A percentile compares a stretch with the other conserved stretches of the same genome.
These are phyloP conservation scores for Rhynchosporium agropyri DNA, from an alignment of 2,329 filamentous ascomycete species.

Conservation along the genomic window DNA sequence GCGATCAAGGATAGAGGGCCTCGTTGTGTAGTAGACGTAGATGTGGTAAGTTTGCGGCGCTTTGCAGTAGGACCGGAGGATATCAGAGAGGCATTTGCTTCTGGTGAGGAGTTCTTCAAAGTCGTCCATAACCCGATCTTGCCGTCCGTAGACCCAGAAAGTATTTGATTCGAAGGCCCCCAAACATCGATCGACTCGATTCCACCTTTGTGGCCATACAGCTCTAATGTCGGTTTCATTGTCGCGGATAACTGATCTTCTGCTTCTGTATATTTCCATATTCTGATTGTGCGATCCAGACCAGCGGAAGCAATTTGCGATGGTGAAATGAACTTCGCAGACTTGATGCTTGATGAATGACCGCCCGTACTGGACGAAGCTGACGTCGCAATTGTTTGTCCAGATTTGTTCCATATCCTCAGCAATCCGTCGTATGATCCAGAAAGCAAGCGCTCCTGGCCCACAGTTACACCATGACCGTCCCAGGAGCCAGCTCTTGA, in stretches of 20 bases:
- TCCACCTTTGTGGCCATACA: slow-evolving; percentile 78
- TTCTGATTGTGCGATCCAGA: slow-evolving; percentile 79
- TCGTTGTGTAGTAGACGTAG: slow-evolving; percentile 60
- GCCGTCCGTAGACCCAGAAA: slow-evolving; percentile 85
- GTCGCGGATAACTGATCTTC: slow-evolving; percentile 56
- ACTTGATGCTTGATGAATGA: slow-evolving; percentile 76
- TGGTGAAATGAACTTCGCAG: slow-evolving; percentile 80
- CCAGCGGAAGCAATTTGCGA: slow-evolving; percentile 80
- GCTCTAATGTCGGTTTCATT: slow-evolving; percentile 74
- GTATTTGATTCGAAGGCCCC: slow-evolving; percentile 71
- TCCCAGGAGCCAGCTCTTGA: slow-evolving; percentile 63
- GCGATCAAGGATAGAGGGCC: slow-evolving; percentile 76
- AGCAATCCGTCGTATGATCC: slow-evolving; percentile 89
- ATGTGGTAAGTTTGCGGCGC: slow-evolving; percentile 68
- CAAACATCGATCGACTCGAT: slow-evolving; percentile 78
- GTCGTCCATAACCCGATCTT: slow-evolving; percentile 87
- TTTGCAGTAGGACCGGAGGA: slow-evolving; percentile 71
- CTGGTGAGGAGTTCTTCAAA: slow-evolving; percentile 73
- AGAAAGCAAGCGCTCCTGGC: slow-evolving; percentile 79
- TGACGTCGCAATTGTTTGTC: slow-evolving; percentile 80
- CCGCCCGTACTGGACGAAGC: slow-evolving; percentile 66
- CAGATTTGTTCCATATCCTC: slow-evolving; percentile 86
- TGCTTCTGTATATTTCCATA: slow-evolving; percentile 85
- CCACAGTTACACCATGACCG: slow-evolving; percentile 51
- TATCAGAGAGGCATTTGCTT: slow-evolving; percentile 69